Percentiles rank a stretch among this genome's conserved stretches.
phyloP scores from a whole-genome alignment of 345 rosid species.

The Jatropha curcas region DNA sequence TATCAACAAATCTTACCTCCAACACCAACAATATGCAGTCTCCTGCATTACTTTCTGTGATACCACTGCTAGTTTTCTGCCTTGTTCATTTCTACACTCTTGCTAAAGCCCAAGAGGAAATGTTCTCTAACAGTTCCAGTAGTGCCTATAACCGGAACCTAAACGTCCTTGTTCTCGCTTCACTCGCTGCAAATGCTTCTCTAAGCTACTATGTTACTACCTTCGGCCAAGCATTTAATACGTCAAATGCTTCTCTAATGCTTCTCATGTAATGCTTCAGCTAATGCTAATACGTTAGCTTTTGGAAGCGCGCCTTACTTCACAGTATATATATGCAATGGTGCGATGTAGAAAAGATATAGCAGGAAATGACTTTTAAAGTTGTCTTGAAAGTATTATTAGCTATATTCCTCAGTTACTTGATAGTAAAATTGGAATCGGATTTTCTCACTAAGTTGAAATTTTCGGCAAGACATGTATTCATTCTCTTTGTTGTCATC shows the following conservation, averaged over 20 bases:
- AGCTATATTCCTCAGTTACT: slow-evolving; percentile 11
- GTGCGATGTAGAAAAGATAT: slow-evolving; percentile 44
- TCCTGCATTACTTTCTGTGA: neutral
- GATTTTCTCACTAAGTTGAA: slow-evolving; percentile 31
- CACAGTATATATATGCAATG: slow-evolving; percentile 37
- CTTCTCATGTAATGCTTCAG: slow-evolving; percentile 29
- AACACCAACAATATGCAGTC: slow-evolving; percentile 8
- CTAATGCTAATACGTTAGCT: slow-evolving; percentile 29
- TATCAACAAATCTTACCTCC: too few species aligned
- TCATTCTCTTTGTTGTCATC: slow-evolving; percentile 20
- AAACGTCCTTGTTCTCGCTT: slow-evolving; percentile 23
- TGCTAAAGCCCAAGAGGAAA: neutral
- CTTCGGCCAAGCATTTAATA: slow-evolving; percentile 15
- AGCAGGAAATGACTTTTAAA: slow-evolving; percentile 17
- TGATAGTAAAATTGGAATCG: slow-evolving; percentile 20
- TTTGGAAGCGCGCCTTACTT: slow-evolving; percentile 11
- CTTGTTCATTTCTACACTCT: slow-evolving; percentile 2
- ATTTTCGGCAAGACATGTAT: slow-evolving; percentile 37
- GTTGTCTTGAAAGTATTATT: slow-evolving; percentile 30
- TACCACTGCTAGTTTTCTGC: neutral
- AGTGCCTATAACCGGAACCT: slow-evolving; percentile 24
- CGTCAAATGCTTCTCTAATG: slow-evolving; percentile 22
- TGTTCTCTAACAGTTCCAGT: slow-evolving; percentile 19
- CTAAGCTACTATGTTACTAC: slow-evolving; percentile 15
- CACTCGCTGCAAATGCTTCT: slow-evolving; percentile 33